phyloP scores from a whole-genome alignment of 208 protist species.

The Acanthamoeba healyi region DNA sequence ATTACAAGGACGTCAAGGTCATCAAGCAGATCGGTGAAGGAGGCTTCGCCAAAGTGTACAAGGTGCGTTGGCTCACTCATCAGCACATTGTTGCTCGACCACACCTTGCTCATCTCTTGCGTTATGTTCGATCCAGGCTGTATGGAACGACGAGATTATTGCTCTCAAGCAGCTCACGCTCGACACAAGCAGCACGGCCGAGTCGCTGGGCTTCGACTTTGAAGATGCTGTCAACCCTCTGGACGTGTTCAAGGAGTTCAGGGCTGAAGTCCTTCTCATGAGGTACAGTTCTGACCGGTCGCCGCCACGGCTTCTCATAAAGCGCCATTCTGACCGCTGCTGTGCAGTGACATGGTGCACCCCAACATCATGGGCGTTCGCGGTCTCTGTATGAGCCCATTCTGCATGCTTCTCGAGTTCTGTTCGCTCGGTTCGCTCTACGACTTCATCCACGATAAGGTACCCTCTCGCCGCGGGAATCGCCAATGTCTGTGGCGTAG shows the following conservation, averaged over 20 bases:
- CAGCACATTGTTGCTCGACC: no score
- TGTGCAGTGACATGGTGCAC: conserved; percentile 57
- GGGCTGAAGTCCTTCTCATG: conserved; percentile 64
- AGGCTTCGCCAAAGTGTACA: conserved; percentile 73
- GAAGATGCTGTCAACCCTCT: conserved; percentile 72
- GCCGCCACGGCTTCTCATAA: neutral
- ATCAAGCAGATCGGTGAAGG: conserved; percentile 76
- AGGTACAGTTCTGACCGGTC: neutral
- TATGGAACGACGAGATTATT: conserved; percentile 72
- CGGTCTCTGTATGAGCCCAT: conserved; percentile 66
- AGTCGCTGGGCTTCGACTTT: conserved; percentile 73
- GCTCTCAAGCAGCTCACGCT: conserved; percentile 75
- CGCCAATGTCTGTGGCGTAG: neutral
- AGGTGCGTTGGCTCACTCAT: neutral
- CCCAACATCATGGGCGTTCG: conserved; percentile 67
- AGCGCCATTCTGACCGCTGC: neutral
- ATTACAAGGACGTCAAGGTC: conserved; percentile 61
- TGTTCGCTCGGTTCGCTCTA: conserved; percentile 67
- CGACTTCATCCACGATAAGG: conserved; percentile 66
- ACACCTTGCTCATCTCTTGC: neutral
- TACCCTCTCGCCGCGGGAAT: neutral
- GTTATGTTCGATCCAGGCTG: neutral
- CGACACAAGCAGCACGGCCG: conserved; percentile 41
- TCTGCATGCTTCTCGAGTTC: conserved; percentile 75
- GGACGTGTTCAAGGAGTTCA: conserved; percentile 65